A percentile compares a stretch with the other conserved stretches of the same genome.
Evolutionary conservation across 1,139 yeast species (phyloP).

Genomic region (Zygosaccharomyces pseudobailii): DNA sequence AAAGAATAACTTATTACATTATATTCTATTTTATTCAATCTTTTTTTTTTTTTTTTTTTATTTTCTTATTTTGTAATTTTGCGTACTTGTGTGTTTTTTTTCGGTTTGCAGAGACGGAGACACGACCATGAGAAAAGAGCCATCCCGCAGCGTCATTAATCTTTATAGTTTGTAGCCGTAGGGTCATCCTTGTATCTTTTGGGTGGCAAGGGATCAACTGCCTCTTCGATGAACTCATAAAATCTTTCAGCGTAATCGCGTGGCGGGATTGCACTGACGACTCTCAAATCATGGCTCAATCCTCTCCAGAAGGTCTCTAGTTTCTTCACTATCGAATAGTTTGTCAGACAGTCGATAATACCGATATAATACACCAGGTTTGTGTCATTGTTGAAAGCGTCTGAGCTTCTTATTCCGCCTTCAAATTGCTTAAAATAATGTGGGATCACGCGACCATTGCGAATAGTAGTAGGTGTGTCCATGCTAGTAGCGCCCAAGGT

Average conservation of each 20-base stretch:
- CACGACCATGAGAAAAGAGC: background rate
- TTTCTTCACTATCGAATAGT: constrained; percentile 69
- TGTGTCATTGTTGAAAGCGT: constrained; percentile 56
- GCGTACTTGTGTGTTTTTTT: constrained; percentile 19
- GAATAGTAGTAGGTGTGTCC: background rate
- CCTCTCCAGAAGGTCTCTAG: constrained; percentile 86
- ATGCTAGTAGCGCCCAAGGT: constrained; percentile 3
- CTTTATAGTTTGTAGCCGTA: constrained; percentile 17
- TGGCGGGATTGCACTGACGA: constrained; percentile 89
- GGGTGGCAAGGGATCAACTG: constrained; percentile 25
- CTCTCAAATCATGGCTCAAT: constrained; percentile 59
- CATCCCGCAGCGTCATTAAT: constrained; percentile 8
- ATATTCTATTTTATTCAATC: background rate
- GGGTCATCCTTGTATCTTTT: constrained; percentile 25
- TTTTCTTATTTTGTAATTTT: constrained; percentile 16
- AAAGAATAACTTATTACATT: background rate
- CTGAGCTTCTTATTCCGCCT: constrained; percentile 82
- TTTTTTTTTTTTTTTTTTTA: background rate
- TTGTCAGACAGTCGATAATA: constrained; percentile 88
- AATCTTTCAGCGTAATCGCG: constrained; percentile 85
- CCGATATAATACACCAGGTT: constrained; percentile 83
- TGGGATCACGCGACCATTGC: constrained; percentile 23
- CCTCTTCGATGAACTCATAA: constrained; percentile 52
- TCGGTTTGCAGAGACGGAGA: constrained; percentile 14
- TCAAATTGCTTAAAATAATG: constrained; percentile 70